phyloP scores from a whole-genome alignment of 257 asterid species.

The Handroanthus guayacan region DNA sequence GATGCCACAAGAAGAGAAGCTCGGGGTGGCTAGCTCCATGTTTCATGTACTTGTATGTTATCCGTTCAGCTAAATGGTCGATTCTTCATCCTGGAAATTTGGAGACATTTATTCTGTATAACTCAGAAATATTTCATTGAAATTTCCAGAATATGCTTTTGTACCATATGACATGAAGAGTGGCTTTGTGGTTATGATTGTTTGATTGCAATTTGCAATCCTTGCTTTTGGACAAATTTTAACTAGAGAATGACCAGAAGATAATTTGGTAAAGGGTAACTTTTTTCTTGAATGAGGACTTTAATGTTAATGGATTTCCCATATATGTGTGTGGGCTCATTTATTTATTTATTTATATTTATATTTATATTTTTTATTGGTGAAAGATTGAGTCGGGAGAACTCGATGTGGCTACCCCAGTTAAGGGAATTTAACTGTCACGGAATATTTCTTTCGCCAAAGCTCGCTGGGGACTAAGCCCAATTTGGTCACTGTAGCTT shows the following conservation, averaged over 20 bases:
- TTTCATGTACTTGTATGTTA: neutral
- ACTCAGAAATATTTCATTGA: constrained; percentile 16
- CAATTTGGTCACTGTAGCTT: too few relatives aligned
- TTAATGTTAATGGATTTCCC: too few relatives aligned
- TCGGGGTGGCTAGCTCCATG: constrained; percentile 64
- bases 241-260: neutral
- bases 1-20: constrained; percentile 99
- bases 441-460: too few relatives aligned
- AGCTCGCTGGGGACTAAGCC: too few relatives aligned
- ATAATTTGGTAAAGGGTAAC: neutral
- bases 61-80: constrained; percentile 1
- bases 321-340: too few relatives aligned
- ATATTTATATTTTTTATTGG: too few relatives aligned
- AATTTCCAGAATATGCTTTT: constrained; percentile 10
- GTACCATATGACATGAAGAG: constrained; percentile 21
- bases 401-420: too few relatives aligned
- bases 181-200: constrained; percentile 8
- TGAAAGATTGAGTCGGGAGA: too few relatives aligned
- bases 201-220: neutral
- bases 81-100: constrained; percentile 1
- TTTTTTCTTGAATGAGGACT: too few relatives aligned
- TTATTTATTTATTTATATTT: too few relatives aligned
- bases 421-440: too few relatives aligned
- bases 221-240: neutral
- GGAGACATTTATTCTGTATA: constrained; percentile 24